These are phyloP conservation scores for Nissolia schottii DNA, from an alignment of 306 rosid species.

Conservation along the genomic window DNA sequence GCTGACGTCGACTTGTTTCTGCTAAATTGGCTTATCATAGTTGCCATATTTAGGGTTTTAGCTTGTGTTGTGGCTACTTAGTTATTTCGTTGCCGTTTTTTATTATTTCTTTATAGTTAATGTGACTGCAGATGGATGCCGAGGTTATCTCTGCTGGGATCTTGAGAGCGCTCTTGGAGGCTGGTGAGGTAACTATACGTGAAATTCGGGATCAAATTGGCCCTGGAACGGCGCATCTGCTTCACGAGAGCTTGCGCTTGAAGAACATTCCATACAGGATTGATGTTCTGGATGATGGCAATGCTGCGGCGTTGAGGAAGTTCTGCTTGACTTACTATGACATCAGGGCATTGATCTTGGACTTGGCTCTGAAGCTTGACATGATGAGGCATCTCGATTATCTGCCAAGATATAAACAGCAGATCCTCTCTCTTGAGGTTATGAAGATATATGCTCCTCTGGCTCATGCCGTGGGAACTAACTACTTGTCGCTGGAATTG, in stretches of 20 bases:
- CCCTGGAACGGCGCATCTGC: constrained; percentile 61
- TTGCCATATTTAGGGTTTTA: not conserved
- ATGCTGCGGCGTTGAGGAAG: constrained; percentile 70
- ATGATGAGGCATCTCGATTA: constrained; percentile 67
- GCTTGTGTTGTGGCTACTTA: not conserved
- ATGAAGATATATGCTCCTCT: constrained; percentile 80
- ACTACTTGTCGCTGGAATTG: constrained; percentile 59
- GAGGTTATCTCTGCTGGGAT: constrained; percentile 87
- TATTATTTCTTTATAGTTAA: constrained; percentile 36
- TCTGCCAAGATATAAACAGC: constrained; percentile 80
- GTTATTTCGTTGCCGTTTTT: constrained; percentile 25
- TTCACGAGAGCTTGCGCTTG: constrained; percentile 74
- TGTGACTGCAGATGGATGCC: constrained; percentile 73
- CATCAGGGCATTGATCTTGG: constrained; percentile 72
- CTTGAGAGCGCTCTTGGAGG: constrained; percentile 57
- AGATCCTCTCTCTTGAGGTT: constrained; percentile 61
- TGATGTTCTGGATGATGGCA: constrained; percentile 59
- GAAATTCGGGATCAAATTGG: constrained; percentile 57
- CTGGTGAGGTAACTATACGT: constrained; percentile 42
- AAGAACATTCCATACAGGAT: constrained; percentile 40
- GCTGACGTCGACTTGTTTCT: not conserved
- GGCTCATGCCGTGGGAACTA: constrained; percentile 81
- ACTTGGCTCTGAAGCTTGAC: constrained; percentile 70
- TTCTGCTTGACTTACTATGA: constrained; percentile 81
- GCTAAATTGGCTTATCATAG: not conserved